phyloP scores from a whole-genome alignment of 1,284 basidiomycete genomes.

The Earliella scabrosa region DNA sequence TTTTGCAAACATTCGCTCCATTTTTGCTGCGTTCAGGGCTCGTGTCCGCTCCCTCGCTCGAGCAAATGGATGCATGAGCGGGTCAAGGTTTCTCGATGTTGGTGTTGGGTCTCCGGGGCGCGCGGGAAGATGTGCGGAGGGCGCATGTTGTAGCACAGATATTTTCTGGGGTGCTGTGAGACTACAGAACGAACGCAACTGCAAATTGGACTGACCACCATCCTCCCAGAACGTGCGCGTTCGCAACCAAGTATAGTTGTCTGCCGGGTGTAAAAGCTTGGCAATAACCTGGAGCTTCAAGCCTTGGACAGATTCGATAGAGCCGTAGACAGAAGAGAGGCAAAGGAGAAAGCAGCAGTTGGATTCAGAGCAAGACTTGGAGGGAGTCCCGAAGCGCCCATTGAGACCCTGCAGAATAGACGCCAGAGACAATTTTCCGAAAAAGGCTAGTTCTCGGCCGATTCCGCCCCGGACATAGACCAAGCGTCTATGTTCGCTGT shows the following conservation, averaged over 20 bases:
- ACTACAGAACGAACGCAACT: background rate
- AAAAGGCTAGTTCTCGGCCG: background rate
- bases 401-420: too few relatives aligned
- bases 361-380: too few relatives aligned
- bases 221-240: too few relatives aligned
- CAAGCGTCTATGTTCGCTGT: background rate
- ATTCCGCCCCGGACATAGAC: background rate
- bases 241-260: too few relatives aligned
- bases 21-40: conserved; percentile 94
- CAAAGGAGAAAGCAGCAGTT: too few relatives aligned
- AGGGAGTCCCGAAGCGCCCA: too few relatives aligned
- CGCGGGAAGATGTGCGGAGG: conserved; percentile 71
- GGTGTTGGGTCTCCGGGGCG: conserved; percentile 85
- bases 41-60: conserved; percentile 92
- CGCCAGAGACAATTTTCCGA: background rate
- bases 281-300: too few relatives aligned
- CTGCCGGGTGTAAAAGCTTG: too few relatives aligned
- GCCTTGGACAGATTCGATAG: too few relatives aligned
- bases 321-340: too few relatives aligned
- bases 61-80: conserved; percentile 92
- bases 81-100: conserved; percentile 90
- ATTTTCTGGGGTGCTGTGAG: conserved; percentile 69
- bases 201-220: conserved; percentile 29
- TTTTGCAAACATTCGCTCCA: conserved; percentile 97
- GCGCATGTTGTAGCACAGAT: conserved; percentile 85